Evolutionary conservation across 208 protist species (phyloP).

Genomic region (Novymonas esmeraldas): DNA sequence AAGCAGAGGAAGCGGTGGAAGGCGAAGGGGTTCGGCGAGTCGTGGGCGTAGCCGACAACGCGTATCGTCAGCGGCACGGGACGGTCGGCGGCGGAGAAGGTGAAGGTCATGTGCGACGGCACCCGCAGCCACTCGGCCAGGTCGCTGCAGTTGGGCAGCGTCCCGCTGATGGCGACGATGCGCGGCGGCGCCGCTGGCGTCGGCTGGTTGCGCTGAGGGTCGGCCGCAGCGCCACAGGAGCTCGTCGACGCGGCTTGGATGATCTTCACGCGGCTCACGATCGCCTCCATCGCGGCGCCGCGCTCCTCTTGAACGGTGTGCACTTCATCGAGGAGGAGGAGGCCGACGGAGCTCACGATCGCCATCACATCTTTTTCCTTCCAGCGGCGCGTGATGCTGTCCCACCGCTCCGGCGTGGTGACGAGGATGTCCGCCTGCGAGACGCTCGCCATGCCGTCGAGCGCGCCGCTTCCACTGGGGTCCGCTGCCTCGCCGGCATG

Average conservation of each 20-base stretch:
- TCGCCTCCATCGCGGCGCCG: constrained; percentile 90
- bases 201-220: background rate
- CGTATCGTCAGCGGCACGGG: constrained; percentile 80
- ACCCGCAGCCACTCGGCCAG: constrained; percentile 90
- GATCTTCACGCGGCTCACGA: constrained; percentile 92
- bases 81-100: constrained; percentile 73
- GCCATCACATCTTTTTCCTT: constrained; percentile 70
- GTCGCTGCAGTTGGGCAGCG: constrained; percentile 92
- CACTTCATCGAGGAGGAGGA: constrained; percentile 94
- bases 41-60: constrained; percentile 75
- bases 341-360: constrained; percentile 73
- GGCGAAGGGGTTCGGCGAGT: constrained; percentile 80
- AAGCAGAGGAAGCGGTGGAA: constrained; percentile 93
- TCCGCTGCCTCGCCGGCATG: constrained; percentile 73
- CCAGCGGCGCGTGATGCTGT: constrained; percentile 93
- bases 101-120: constrained; percentile 40
- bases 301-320: constrained; percentile 93
- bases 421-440: constrained; percentile 83
- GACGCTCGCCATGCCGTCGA: constrained; percentile 41
- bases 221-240: background rate
- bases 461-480: constrained; percentile 61
- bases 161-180: constrained; percentile 91
- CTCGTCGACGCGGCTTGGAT: constrained; percentile 35
- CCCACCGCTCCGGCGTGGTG: constrained; percentile 94
- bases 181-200: constrained; percentile 35